Conservation (phyloP, 2,329 filamentous ascomycete genomes). For the Immersiporthe knoxdaviesiana region DNA sequence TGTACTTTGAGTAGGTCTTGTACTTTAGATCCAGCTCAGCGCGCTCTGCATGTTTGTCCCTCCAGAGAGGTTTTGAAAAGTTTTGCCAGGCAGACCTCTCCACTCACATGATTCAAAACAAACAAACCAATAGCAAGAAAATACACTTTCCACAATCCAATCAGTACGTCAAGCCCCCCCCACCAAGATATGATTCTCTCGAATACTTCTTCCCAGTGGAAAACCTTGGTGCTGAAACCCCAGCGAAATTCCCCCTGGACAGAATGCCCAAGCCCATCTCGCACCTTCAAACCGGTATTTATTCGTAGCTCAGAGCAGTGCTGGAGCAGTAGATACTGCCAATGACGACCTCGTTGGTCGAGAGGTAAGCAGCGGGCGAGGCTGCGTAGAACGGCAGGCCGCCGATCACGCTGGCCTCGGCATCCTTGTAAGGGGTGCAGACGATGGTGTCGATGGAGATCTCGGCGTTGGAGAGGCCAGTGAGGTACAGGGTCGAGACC, state of each 20-base stretch:
- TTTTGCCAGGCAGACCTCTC: too few relatives aligned
- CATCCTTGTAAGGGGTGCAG: constrained; percentile 12
- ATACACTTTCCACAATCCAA: neutral
- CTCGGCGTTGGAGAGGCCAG: constrained; percentile 8
- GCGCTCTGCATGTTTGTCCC: too few relatives aligned
- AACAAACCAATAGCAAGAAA: too few relatives aligned
- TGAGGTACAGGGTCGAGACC: constrained; percentile 5
- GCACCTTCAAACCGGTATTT: neutral
- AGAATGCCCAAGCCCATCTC: neutral
- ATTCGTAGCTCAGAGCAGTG: constrained; percentile 8
- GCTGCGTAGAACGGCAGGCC: constrained; percentile 8
- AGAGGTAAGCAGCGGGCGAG: neutral
- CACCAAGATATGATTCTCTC: neutral
- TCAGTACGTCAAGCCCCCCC: neutral
- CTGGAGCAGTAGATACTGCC: constrained; percentile 15
- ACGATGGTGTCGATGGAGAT: constrained; percentile 7
- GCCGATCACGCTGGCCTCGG: neutral
- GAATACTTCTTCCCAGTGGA: neutral
- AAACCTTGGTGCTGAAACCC: neutral
- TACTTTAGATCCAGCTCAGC: too few relatives aligned
- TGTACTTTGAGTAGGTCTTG: too few relatives aligned
- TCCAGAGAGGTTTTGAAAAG: too few relatives aligned
- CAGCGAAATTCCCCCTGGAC: neutral
- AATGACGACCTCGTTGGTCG: constrained; percentile 9
- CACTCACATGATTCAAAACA: neutral